Conservation (phyloP, 257 asterid species). For the Voacanga thouarsii region DNA sequence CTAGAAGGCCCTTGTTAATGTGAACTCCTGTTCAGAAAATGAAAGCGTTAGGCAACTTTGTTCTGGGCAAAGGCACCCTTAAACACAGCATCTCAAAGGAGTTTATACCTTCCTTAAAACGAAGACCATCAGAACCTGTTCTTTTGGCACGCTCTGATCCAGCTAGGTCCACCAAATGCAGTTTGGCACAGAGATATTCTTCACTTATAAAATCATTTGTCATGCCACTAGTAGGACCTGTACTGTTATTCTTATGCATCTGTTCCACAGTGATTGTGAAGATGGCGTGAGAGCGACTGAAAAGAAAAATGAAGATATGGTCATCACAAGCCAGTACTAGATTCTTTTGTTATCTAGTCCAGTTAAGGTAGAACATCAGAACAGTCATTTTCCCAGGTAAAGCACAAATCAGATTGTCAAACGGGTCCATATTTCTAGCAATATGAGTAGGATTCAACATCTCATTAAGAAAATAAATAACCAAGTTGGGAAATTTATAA, state of each 20-base stretch:
- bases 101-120: slow-evolving; percentile 85
- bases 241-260: slow-evolving; percentile 63
- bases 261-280: slow-evolving; percentile 99
- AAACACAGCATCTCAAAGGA: slow-evolving; percentile 4
- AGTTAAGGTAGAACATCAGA: too few species aligned
- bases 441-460: neutral
- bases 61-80: slow-evolving; percentile 12
- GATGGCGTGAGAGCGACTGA: slow-evolving; percentile 98
- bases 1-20: slow-evolving; percentile 97
- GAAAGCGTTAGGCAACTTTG: slow-evolving; percentile 13
- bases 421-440: neutral
- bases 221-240: slow-evolving; percentile 40
- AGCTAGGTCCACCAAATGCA: slow-evolving; percentile 99
- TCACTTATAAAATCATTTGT: slow-evolving; percentile 70
- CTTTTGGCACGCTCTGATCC: slow-evolving; percentile 99
- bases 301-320: slow-evolving; percentile 9
- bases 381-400: slow-evolving; percentile 1
- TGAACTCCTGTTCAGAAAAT: slow-evolving; percentile 71
- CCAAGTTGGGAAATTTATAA: neutral
- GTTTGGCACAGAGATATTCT: slow-evolving; percentile 94
- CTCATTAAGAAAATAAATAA: neutral
- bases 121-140: slow-evolving; percentile 98
- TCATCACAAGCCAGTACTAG: neutral
- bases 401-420: slow-evolving; percentile 3
- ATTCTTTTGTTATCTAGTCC: neutral